These are phyloP conservation scores for Oryza meyeriana DNA, from an alignment of 176 grass and related monocot species.

Conservation along the genomic window DNA sequence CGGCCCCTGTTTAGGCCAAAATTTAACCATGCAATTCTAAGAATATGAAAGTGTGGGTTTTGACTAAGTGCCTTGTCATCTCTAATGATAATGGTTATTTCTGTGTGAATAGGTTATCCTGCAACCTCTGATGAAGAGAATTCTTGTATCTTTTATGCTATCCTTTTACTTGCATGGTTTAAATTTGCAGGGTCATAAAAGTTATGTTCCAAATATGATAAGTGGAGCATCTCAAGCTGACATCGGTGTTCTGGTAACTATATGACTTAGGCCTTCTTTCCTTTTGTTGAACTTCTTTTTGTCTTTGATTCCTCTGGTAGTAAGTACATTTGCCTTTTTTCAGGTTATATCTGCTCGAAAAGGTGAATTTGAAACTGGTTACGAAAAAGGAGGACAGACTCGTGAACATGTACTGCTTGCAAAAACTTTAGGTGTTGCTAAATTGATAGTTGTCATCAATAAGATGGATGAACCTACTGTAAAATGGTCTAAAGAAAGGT, in stretches of 20 bases:
- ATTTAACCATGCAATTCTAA: background rate
- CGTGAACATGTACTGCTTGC: constrained; percentile 83
- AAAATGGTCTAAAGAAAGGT: constrained; percentile 81
- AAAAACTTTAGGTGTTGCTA: constrained; percentile 85
- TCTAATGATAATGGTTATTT: background rate
- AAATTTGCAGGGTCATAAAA: constrained; percentile 90
- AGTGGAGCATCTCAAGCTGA: constrained; percentile 98
- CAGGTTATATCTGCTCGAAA: constrained; percentile 90
- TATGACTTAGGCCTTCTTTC: background rate
- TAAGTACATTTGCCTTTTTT: background rate
- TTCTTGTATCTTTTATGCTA: background rate
- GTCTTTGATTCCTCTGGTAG: background rate
- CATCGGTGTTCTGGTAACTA: constrained; percentile 85
- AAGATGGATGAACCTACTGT: constrained; percentile 95
- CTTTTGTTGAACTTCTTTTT: constrained; percentile 14
- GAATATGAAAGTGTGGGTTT: background rate
- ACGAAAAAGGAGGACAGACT: constrained; percentile 79
- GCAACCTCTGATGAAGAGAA: background rate
- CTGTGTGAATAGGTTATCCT: background rate
- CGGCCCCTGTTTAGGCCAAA: too few species aligned
- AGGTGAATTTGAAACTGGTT: constrained; percentile 96
- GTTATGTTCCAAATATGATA: constrained; percentile 98
- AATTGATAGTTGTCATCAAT: constrained; percentile 80
- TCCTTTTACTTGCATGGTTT: constrained; percentile 35
- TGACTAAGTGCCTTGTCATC: background rate